These are phyloP conservation scores for Ascochyta koolunga DNA, from an alignment of 2,329 filamentous ascomycete genomes.

Conservation along the genomic window DNA sequence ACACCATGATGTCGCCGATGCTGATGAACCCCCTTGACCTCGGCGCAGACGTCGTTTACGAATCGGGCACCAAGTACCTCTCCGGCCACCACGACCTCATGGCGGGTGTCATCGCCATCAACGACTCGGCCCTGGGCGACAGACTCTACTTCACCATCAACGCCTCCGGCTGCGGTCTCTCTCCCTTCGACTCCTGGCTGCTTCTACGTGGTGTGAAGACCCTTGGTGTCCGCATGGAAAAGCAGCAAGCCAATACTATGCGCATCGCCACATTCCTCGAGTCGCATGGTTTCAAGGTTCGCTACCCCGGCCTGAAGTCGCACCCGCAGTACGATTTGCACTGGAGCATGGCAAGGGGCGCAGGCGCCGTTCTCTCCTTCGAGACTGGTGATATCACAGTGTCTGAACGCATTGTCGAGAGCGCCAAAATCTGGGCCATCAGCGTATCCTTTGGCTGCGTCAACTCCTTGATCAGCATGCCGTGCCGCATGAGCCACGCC, in stretches of 20 bases:
- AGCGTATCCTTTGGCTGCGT: conserved; percentile 98
- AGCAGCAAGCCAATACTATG: conserved; percentile 92
- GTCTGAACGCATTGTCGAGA: conserved; percentile 93
- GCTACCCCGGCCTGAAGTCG: conserved; percentile 90
- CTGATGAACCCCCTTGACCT: conserved; percentile 92
- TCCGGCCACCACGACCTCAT: conserved; percentile 99
- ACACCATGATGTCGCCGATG: conserved; percentile 98
- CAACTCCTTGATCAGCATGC: conserved; percentile 98
- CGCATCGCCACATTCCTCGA: conserved; percentile 92
- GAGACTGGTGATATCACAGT: conserved; percentile 87
- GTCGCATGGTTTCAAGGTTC: conserved; percentile 86
- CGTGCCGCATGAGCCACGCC: conserved; percentile 98
- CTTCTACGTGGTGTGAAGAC: conserved; percentile 97
- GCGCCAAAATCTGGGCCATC: conserved; percentile 89
- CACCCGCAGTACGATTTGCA: conserved; percentile 97
- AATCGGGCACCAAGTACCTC: conserved; percentile 96
- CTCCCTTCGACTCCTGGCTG: conserved; percentile 94
- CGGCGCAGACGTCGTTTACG: conserved; percentile 94
- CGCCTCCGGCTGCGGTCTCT: conserved; percentile 88
- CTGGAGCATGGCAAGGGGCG: conserved; percentile 91
- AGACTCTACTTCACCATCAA: conserved; percentile 98
- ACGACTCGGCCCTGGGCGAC: conserved; percentile 80
- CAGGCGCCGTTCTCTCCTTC: conserved; percentile 92
- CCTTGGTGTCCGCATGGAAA: conserved; percentile 96
- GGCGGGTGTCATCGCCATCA: conserved; percentile 94